Evolutionary conservation across 1,284 basidiomycete genomes (phyloP).

Genomic region (Fomitopsis pinicola): DNA sequence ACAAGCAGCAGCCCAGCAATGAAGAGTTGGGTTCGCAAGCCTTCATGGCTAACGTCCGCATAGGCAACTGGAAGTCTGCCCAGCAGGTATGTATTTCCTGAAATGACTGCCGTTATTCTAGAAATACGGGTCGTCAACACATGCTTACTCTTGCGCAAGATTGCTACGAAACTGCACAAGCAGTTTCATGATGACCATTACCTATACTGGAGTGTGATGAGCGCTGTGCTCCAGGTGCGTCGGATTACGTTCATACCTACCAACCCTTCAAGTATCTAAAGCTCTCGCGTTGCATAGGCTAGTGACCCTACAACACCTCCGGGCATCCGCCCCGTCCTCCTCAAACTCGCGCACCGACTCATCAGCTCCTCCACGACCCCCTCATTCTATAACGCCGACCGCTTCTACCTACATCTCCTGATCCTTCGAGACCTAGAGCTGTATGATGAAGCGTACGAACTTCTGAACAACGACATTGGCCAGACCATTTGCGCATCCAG

Average conservation of each 20-base stretch:
- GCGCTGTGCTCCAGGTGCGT: slow-evolving; percentile 72
- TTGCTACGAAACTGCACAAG: slow-evolving; percentile 75
- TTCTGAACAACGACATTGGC: slow-evolving; percentile 68
- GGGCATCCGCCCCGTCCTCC: slow-evolving; percentile 60
- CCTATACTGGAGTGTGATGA: slow-evolving; percentile 80
- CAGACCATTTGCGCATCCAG: slow-evolving; percentile 64
- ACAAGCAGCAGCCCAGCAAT: slow-evolving; percentile 70
- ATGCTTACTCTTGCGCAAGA: slow-evolving; percentile 31
- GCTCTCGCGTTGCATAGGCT: slow-evolving; percentile 39
- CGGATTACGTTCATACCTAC: background rate
- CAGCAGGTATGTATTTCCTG: slow-evolving; percentile 52
- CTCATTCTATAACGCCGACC: slow-evolving; percentile 63
- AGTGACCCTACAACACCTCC: slow-evolving; percentile 56
- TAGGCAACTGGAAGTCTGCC: slow-evolving; percentile 75
- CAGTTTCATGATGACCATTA: slow-evolving; percentile 76
- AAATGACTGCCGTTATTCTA: background rate
- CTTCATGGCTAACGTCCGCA: slow-evolving; percentile 77
- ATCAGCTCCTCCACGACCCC: slow-evolving; percentile 56
- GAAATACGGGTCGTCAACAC: background rate
- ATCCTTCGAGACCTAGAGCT: slow-evolving; percentile 68
- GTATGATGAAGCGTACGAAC: slow-evolving; percentile 63
- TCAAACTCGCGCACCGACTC: slow-evolving; percentile 68
- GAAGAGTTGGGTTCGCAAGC: slow-evolving; percentile 80
- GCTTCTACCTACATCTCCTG: slow-evolving; percentile 69
- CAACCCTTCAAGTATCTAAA: background rate